Evolutionary conservation across 73 alveolate species (phyloP).

Genomic region (Paramecium sexaurelia): DNA sequence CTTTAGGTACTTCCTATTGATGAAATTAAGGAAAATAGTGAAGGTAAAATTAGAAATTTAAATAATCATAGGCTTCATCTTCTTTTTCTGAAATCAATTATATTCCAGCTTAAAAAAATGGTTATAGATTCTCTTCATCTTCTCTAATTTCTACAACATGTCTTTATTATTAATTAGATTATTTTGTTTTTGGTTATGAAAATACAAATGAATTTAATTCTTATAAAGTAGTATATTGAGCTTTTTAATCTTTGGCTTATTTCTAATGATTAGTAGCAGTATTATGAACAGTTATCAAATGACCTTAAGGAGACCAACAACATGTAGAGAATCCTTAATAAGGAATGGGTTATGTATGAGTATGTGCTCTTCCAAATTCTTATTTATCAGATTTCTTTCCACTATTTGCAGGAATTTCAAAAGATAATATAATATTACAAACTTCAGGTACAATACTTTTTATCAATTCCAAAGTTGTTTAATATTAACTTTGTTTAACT

Average conservation of each 20-base stretch:
- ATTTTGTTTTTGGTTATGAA: not conserved
- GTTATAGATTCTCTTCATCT: constrained; percentile 26
- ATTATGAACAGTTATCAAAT: not conserved
- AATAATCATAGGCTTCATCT: not conserved
- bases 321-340: not conserved
- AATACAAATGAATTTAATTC: constrained; percentile 13
- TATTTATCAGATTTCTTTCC: not conserved
- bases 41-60: not conserved
- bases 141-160: constrained; percentile 9
- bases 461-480: not conserved
- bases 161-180: not conserved
- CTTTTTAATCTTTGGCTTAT: not conserved
- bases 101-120: not conserved
- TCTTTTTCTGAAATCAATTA: not conserved
- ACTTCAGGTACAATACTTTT: not conserved
- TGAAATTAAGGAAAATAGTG: constrained; percentile 21
- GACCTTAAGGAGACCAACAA: constrained; percentile 44
- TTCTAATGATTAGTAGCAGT: not conserved
- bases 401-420: not conserved
- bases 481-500: not conserved
- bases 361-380: not conserved
- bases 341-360: not conserved
- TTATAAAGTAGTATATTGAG: not conserved
- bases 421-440: not conserved
- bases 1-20: constrained; percentile 19